Evolutionary conservation across 176 grass and related monocot genomes (phyloP).

Genomic region (bread wheat (Triticum aestivum)): IWGSC_CS_RefSeq_v2.1 NC_057814.1:568493193-568493692

Average conservation of each 20-base stretch:
- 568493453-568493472: slow-evolving; percentile 5
- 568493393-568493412: neutral
- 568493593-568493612: slow-evolving; percentile 88
- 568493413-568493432: neutral
- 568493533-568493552: neutral
- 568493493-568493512: slow-evolving; percentile 6
- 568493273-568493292: slow-evolving; percentile 69
- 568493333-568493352: too few species aligned
- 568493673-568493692: slow-evolving; percentile 69
- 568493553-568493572: slow-evolving; percentile 25
- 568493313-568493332: neutral
- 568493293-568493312: slow-evolving; percentile 23
- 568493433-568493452: slow-evolving; percentile 3
- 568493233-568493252: slow-evolving; percentile 89
- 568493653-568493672: slow-evolving; percentile 98
- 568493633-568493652: slow-evolving; percentile 98
- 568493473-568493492: slow-evolving; percentile 4
- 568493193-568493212: slow-evolving; percentile 62
- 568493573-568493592: slow-evolving; percentile 50
- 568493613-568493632: slow-evolving; percentile 86
- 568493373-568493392: neutral
- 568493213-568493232: slow-evolving; percentile 62
- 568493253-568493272: slow-evolving; percentile 92
- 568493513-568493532: neutral
- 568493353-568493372: neutral